phyloP scores from a whole-genome alignment of 257 asterid species.

The Capsicum baccatum region DNA sequence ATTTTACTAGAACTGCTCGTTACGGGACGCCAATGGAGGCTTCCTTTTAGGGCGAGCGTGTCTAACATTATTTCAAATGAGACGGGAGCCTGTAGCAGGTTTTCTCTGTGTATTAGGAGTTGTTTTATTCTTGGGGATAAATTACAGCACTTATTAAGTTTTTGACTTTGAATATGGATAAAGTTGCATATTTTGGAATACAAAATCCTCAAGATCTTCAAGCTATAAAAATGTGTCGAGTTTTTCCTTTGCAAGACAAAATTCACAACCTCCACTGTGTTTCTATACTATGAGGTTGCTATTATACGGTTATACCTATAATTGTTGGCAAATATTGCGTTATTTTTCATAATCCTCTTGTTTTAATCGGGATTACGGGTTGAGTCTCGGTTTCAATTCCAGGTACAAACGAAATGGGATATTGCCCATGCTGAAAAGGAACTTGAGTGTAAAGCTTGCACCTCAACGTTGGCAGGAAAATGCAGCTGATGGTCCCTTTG shows the following conservation, averaged over 20 bases:
- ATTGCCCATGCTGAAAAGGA: conserved; percentile 98
- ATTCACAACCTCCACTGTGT: not conserved
- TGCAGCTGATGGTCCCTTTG: conserved; percentile 85
- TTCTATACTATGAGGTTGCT: not conserved
- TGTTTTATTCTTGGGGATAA: not conserved
- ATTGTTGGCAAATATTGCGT: not conserved
- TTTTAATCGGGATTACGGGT: not conserved
- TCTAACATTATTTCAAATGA: not conserved
- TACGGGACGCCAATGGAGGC: not conserved
- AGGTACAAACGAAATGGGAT: conserved; percentile 96
- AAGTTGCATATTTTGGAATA: not conserved
- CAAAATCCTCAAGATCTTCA: not conserved
- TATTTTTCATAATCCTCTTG: conserved; percentile 5
- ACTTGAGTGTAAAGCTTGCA: conserved; percentile 73
- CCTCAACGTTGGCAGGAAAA: conserved; percentile 99
- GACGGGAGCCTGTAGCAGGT: not conserved
- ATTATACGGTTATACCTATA: conserved; percentile 2
- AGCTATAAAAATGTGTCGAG: not conserved
- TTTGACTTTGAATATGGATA: not conserved
- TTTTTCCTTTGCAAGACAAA: not conserved
- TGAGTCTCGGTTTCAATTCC: conserved; percentile 14
- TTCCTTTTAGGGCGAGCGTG: not conserved
- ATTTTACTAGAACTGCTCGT: not conserved
- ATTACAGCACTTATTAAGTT: not conserved
- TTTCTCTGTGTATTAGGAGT: not conserved